Conservation (phyloP, 805 yeast species). For the Yamadazyma sp. region DNA sequence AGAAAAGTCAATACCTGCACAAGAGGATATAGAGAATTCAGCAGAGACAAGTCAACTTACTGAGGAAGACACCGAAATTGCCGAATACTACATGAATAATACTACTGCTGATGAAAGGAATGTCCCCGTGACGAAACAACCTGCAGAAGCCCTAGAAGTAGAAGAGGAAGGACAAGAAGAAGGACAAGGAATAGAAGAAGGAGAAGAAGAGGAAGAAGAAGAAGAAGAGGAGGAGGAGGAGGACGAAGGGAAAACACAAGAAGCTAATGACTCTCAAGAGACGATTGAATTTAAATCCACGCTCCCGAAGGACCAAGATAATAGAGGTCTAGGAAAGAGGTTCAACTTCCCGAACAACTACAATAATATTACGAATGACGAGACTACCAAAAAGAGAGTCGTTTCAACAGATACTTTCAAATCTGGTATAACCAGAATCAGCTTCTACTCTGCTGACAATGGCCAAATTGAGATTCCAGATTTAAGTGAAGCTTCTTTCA, state of each 20-base stretch:
- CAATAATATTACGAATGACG: slow-evolving; percentile 34
- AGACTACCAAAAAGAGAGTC: slow-evolving; percentile 17
- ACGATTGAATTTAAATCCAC: slow-evolving; percentile 12
- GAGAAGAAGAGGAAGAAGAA: slow-evolving; percentile 3
- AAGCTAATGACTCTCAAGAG: slow-evolving; percentile 6
- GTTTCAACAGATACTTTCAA: slow-evolving; percentile 15
- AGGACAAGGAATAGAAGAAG: slow-evolving; percentile 5
- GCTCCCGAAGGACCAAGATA: slow-evolving; percentile 19
- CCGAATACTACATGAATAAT: slow-evolving; percentile 22
- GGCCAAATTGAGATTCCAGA: slow-evolving; percentile 47
- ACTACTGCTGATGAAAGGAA: slow-evolving; percentile 1
- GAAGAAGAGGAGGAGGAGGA: slow-evolving; percentile 8
- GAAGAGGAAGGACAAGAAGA: slow-evolving; percentile 14
- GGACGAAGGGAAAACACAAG: slow-evolving; percentile 13
- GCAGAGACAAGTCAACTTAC: slow-evolving; percentile 1
- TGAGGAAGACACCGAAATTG: slow-evolving; percentile 5
- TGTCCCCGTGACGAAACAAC: background rate
- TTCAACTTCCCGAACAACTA: slow-evolving; percentile 40
- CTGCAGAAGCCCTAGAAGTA: slow-evolving; percentile 1
- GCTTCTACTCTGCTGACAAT: slow-evolving; percentile 17
- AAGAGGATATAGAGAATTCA: slow-evolving; percentile 4
- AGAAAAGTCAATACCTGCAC: slow-evolving; percentile 3
- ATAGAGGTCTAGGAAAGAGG: slow-evolving; percentile 34
- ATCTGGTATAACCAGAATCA: slow-evolving; percentile 18
- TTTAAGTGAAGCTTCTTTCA: slow-evolving; percentile 24